Base-by-base conservation (phyloP, 2,329 filamentous ascomycete species). In the Davidsoniella neocaledoniae region DNA sequence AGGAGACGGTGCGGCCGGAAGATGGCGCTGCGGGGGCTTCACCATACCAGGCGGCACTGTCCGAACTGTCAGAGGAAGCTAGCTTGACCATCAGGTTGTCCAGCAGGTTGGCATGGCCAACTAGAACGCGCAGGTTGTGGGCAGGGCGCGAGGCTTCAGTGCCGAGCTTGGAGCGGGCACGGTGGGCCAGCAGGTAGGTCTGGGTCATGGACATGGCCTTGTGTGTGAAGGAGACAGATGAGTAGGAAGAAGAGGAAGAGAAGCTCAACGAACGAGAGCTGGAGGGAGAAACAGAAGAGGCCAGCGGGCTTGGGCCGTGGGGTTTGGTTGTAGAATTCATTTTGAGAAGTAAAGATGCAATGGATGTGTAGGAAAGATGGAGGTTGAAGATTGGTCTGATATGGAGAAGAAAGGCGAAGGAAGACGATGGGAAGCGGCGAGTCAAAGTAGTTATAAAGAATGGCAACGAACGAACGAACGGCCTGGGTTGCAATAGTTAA, bases 101-200 rank as follows among this genome's bases (percentile, higher is more conserved):
- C 65, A 98, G 85, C 44, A 96, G 82, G 75, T 96, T 98, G 71
- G 91, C 91, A 68, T 98, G 91, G 61, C 90, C 91, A 59, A 98
- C 91, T 54, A 98, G 83, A 43, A 93, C 79, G 63, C 90, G 81
- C 56, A 98, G 84, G 72, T 96, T 81, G 75, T 96, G 91, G 64
- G 96, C 90, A 60, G 86, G 73, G 61, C 83, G 82, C 66, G 81
- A 79, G 71, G 91, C 91, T 71, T 96, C 90, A 56, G 76, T 77
- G 57, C 87, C 87, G 62, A 98, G 87, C 86, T 98, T 98, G 60
- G 81, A 83, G 66, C 91, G 81, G 63, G 91, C 91, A 68, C 88
- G 90, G 74, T 94, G 88, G 64, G 91, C 91, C 60, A 96, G 83
- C 72, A 86, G 94, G 82, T 96, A 98, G 55, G 90, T 96, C 70